phyloP scores from a whole-genome alignment of 2,329 filamentous ascomycete genomes.

The Apiospora arundinis region DNA sequence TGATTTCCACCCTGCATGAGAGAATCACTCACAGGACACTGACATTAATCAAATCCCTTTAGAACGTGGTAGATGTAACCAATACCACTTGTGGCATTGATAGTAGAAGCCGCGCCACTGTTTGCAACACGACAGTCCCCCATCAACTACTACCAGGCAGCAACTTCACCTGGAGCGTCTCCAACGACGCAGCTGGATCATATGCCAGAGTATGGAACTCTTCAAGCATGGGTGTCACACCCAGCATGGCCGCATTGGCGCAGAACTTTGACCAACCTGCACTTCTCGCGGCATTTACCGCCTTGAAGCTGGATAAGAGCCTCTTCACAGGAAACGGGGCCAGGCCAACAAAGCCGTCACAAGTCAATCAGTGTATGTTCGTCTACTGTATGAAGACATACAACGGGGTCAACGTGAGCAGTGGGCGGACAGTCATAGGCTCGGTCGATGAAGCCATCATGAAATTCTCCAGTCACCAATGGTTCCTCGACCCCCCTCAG shows the following conservation, averaged over 20 bases:
- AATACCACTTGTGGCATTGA: neutral
- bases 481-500: conserved; percentile 3
- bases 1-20: neutral
- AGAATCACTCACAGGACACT: neutral
- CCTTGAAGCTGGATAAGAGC: neutral
- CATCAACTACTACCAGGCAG: neutral
- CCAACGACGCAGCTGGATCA: neutral
- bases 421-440: conserved; percentile 13
- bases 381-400: conserved; percentile 26
- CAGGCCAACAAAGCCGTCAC: conserved; percentile 12
- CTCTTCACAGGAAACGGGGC: neutral
- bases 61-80: neutral
- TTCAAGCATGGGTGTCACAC: neutral
- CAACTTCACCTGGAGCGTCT: neutral
- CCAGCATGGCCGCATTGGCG: neutral
- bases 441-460: conserved; percentile 19
- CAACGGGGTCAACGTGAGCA: conserved; percentile 19
- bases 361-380: conserved; percentile 23
- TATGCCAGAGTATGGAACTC: conserved; percentile 14
- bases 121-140: neutral
- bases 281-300: neutral
- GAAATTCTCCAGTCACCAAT: neutral
- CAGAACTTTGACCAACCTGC: neutral
- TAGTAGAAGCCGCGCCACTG: neutral
- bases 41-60: neutral